Percentiles rank a stretch among this genome's conserved stretches.
Conservation (phyloP, 805 yeast genomes). For the Zygotorulaspora chibaensis region DNA sequence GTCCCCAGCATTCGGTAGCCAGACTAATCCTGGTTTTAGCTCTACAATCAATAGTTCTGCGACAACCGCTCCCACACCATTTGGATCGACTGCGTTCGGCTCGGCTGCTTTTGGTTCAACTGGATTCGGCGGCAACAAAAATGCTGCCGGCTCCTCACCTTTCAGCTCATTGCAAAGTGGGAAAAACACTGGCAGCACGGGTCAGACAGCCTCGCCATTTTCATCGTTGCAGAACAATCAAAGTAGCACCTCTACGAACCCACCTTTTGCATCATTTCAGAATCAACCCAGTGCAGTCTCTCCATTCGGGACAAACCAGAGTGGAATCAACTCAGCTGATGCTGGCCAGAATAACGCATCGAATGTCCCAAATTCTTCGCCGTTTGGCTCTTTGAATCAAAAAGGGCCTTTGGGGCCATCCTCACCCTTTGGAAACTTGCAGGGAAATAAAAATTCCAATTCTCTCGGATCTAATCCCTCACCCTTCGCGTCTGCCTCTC, state of each 20-base stretch:
- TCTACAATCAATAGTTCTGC: neutral
- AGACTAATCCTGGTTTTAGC: constrained; percentile 15
- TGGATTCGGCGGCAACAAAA: constrained; percentile 9
- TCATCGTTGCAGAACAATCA: constrained; percentile 4
- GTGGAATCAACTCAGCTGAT: neutral
- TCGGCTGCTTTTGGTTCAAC: constrained; percentile 5
- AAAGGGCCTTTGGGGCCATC: neutral
- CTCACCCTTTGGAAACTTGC: constrained; percentile 1
- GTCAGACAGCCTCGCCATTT: constrained; percentile 3
- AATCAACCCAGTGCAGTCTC: neutral
- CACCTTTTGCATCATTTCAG: constrained; percentile 13
- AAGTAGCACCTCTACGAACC: neutral
- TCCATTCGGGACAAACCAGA: neutral
- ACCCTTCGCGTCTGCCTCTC: neutral
- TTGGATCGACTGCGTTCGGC: constrained; percentile 6
- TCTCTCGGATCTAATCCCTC: neutral
- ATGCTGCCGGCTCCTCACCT: constrained; percentile 7
- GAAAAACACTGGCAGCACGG: neutral
- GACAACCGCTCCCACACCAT: constrained; percentile 6
- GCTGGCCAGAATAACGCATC: neutral
- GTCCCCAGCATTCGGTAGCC: constrained; percentile 20
- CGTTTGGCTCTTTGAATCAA: neutral
- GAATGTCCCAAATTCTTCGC: neutral
- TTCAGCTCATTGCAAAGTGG: constrained; percentile 2
- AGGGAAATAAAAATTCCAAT: neutral